Evolutionary conservation across 2,329 filamentous ascomycete species (phyloP).

Genomic region (Coniochaeta pulveracea): DNA sequence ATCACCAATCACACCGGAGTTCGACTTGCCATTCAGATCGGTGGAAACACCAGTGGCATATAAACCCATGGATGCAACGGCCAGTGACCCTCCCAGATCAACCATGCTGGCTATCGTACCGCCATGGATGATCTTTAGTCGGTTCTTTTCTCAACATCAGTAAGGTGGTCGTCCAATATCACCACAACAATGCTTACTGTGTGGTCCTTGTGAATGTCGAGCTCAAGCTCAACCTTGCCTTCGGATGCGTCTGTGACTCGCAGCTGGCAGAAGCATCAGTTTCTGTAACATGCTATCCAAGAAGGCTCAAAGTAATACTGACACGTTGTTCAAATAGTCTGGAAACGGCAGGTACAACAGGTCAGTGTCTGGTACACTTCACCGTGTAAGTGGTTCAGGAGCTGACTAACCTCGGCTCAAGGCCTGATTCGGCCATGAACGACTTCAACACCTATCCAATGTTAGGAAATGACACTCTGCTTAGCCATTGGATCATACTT

Average conservation of each 20-base stretch:
- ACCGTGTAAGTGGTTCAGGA: too few species aligned
- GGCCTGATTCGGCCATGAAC: slow-evolving; percentile 73
- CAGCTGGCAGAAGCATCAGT: slow-evolving; percentile 34
- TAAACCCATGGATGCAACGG: slow-evolving; percentile 51
- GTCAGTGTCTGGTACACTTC: too few species aligned
- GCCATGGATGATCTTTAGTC: slow-evolving; percentile 65
- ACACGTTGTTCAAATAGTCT: slow-evolving; percentile 32
- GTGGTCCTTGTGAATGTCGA: slow-evolving; percentile 64
- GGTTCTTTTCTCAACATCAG: slow-evolving; percentile 44
- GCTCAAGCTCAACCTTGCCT: slow-evolving; percentile 64
- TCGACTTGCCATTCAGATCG: slow-evolving; percentile 45
- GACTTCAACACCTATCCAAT: slow-evolving; percentile 63
- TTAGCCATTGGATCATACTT: slow-evolving; percentile 1
- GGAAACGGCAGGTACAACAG: neutral
- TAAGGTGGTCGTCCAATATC: neutral
- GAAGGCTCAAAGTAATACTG: slow-evolving; percentile 8
- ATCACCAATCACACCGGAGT: neutral
- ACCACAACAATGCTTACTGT: slow-evolving; percentile 50
- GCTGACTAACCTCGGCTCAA: slow-evolving; percentile 67
- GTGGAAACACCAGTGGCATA: slow-evolving; percentile 55
- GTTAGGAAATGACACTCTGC: neutral
- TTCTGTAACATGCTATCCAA: neutral
- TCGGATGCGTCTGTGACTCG: slow-evolving; percentile 52
- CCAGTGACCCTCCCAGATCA: slow-evolving; percentile 53
- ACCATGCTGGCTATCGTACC: slow-evolving; percentile 71